These are phyloP conservation scores for Ceratobasidium sp. DNA, from an alignment of 1,284 basidiomycete genomes.

Conservation along the genomic window DNA sequence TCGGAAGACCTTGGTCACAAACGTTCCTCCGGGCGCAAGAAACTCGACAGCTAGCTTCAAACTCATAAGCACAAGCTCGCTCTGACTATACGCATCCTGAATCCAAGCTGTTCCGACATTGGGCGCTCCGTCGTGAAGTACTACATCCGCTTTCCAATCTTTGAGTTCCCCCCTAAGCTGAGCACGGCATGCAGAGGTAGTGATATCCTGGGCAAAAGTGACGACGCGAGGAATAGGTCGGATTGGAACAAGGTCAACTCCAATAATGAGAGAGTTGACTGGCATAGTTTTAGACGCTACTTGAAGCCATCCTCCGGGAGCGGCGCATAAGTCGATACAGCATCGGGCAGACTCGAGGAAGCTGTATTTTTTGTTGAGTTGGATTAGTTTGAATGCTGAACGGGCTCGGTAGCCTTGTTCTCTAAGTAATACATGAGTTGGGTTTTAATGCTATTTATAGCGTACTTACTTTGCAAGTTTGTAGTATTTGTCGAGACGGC, in stretches of 20 bases:
- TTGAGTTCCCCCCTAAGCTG: constrained; percentile 90
- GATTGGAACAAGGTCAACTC: constrained; percentile 97
- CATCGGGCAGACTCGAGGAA: constrained; percentile 93
- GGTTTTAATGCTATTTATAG: neutral
- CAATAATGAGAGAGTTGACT: constrained; percentile 92
- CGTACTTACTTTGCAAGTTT: constrained; percentile 83
- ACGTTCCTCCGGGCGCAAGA: constrained; percentile 91
- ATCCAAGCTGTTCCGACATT: constrained; percentile 99
- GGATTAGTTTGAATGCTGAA: constrained; percentile 99
- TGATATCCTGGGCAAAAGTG: constrained; percentile 96
- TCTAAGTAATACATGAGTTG: constrained; percentile 57
- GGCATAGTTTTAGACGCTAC: constrained; percentile 99
- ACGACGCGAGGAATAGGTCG: constrained; percentile 94
- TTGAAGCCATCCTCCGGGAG: constrained; percentile 99
- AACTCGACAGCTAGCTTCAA: constrained; percentile 98
- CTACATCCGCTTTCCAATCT: constrained; percentile 99
- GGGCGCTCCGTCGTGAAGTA: constrained; percentile 99
- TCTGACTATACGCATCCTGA: constrained; percentile 98
- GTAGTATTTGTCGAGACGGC: constrained; percentile 95
- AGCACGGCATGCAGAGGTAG: constrained; percentile 89
- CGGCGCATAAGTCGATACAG: constrained; percentile 98
- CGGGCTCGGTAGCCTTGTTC: constrained; percentile 99
- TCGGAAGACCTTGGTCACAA: constrained; percentile 99
- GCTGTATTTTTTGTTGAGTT: constrained; percentile 97
- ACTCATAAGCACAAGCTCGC: constrained; percentile 95